Base-by-base conservation (phyloP, 305 asterid genomes). In the Ajuga reptans region DNA sequence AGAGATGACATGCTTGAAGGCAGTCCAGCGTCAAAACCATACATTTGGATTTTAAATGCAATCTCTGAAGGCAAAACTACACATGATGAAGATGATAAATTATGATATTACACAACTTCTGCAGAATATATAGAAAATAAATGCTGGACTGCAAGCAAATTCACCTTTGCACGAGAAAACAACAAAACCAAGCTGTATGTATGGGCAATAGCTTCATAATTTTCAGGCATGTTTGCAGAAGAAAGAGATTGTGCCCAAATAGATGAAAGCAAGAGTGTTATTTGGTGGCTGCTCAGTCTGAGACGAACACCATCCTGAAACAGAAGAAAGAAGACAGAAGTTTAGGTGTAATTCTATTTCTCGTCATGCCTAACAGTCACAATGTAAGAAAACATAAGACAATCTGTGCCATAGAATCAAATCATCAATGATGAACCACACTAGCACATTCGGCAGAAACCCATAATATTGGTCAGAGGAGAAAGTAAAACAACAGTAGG, bases 131-230 rank as follows among this genome's bases (percentile, higher is more conserved):
- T 12, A 15, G 9, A 18, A 47, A 52, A 41, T n/a, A 7, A 31
- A 61, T 52, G 53, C 17, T 41, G 43, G 17, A 43, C 24, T 37
- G 45, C 29, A 29, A 54, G n/a, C 53, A 66, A 43, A 21, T 68
- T 77, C 82, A 94, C 99, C 99, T 94, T 94, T 37, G 92, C 90
- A 62, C 90, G 84, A 70, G 99, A 85, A 79, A 94, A 91, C 82
- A 94, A 81, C 80, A 91, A 77, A 75, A 94, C 82, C 82, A 94
- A 77, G 89, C 98, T 84, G 83, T 82, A 94, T 31, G 98, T 91
- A 86, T 91, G 95, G 68, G 98, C 94, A 76, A 94, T 94, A 70
- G 99, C 99, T 84, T 91, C 99, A 61, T 82, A 89, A 78, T 94
- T 91, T 80, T 87, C 95, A 29, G 99, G 99, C 82, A 77, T 79